Evolutionary conservation across 257 asterid genomes (phyloP).

Genomic region (Nicotiana otophora): DNA sequence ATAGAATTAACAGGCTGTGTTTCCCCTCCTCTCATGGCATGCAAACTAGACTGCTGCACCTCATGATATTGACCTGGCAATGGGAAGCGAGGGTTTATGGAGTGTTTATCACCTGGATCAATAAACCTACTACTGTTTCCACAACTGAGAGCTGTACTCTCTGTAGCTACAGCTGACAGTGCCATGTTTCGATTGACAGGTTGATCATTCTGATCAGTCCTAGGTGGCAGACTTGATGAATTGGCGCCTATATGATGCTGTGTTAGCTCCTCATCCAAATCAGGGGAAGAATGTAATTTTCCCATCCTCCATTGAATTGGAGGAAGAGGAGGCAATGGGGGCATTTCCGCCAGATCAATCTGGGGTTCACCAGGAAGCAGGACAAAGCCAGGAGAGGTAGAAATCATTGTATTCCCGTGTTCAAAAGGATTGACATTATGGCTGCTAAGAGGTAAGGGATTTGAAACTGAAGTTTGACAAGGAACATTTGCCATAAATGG

Average conservation of each 20-base stretch:
- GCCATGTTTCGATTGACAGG: slow-evolving; percentile 14
- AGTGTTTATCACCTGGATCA: slow-evolving; percentile 1
- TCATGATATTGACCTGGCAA: slow-evolving; percentile 20
- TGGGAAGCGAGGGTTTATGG: background rate
- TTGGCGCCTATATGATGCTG: slow-evolving; percentile 7
- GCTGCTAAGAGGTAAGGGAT: slow-evolving; percentile 26
- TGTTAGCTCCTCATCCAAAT: slow-evolving; percentile 24
- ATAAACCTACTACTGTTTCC: slow-evolving; percentile 12
- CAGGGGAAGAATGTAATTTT: slow-evolving; percentile 41
- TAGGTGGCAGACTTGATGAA: slow-evolving; percentile 10
- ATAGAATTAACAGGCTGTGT: slow-evolving; percentile 14
- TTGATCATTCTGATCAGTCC: slow-evolving; percentile 18
- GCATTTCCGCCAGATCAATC: slow-evolving; percentile 42
- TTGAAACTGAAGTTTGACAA: slow-evolving; percentile 24
- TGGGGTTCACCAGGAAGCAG: slow-evolving; percentile 29
- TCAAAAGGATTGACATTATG: slow-evolving; percentile 24
- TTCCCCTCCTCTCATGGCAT: slow-evolving; percentile 10
- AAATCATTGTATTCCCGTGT: slow-evolving; percentile 24
- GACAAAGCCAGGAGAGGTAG: slow-evolving; percentile 28
- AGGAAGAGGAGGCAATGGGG: slow-evolving; percentile 97
- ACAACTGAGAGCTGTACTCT: slow-evolving; percentile 8
- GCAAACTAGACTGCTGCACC: slow-evolving; percentile 13
- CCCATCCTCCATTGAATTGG: slow-evolving; percentile 93
- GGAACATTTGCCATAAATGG: slow-evolving; percentile 19
- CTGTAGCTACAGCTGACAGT: background rate